A percentile compares a stretch with the other conserved stretches of the same genome.
Conservation (phyloP, 1,284 basidiomycete genomes). For the Austropuccinia psidii region DNA sequence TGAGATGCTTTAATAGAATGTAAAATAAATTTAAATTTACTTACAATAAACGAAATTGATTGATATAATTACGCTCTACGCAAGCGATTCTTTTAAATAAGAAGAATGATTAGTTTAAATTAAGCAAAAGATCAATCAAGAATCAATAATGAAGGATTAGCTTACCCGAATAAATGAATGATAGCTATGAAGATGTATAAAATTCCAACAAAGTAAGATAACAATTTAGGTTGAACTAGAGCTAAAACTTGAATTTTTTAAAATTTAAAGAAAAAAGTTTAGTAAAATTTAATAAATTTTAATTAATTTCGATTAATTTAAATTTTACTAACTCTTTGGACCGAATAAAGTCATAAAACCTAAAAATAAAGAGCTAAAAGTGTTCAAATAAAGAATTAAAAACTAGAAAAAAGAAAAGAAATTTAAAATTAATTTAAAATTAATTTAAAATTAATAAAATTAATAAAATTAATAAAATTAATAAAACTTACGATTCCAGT, state of each 20-base stretch:
- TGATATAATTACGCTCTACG: slow-evolving; percentile 12
- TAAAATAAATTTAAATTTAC: background rate
- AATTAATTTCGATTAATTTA: background rate
- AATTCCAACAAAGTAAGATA: slow-evolving; percentile 24
- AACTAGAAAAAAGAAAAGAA: background rate
- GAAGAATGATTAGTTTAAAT: too few relatives aligned
- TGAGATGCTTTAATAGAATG: background rate
- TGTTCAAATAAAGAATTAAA: slow-evolving; percentile 14
- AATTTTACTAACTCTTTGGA: slow-evolving; percentile 25
- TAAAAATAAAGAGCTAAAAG: slow-evolving; percentile 12
- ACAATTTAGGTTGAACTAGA: slow-evolving; percentile 10
- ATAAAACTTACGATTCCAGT: slow-evolving; percentile 4
- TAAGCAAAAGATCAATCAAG: background rate
- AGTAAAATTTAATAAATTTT: background rate
- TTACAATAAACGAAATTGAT: slow-evolving; percentile 27
- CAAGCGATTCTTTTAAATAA: slow-evolving; percentile 28
- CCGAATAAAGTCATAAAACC: slow-evolving; percentile 26
- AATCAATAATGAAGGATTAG: background rate
- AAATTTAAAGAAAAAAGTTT: background rate
- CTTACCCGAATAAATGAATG: slow-evolving; percentile 30
- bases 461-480: background rate
- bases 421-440: background rate
- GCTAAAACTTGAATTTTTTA: slow-evolving; percentile 10
- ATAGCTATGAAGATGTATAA: slow-evolving; percentile 1
- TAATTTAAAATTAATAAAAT: background rate